phyloP scores from a whole-genome alignment of 108 stramenopile species.

The Nitzschia sp. region DNA sequence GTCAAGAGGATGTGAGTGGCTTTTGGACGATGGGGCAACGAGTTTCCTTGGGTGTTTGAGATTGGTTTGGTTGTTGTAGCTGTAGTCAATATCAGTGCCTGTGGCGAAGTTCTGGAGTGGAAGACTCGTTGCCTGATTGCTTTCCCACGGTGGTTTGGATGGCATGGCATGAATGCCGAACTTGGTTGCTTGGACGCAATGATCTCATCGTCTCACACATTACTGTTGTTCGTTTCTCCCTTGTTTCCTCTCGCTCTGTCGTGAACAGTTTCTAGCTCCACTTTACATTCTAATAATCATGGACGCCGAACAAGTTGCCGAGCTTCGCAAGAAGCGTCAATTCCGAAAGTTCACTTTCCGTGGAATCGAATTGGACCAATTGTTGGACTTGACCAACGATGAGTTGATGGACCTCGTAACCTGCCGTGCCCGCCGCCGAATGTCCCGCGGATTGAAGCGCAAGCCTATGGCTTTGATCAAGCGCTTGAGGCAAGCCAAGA shows the following conservation, averaged over 20 bases:
- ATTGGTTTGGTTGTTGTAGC: no score
- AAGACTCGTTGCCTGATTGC: no score
- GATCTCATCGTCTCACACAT: not conserved
- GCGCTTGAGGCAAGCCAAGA: conserved; percentile 98
- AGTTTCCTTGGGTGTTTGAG: no score
- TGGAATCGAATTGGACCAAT: conserved; percentile 96
- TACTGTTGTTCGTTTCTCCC: not conserved
- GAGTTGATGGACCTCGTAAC: conserved; percentile 97
- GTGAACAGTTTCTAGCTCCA: not conserved
- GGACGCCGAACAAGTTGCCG: conserved; percentile 96
- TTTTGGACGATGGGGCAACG: no score
- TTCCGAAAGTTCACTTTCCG: conserved; percentile 99
- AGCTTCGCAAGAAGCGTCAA: conserved; percentile 99
- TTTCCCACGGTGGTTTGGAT: no score
- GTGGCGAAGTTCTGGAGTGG: no score
- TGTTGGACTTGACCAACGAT: conserved; percentile 97
- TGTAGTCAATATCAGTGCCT: no score
- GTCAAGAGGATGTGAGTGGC: no score
- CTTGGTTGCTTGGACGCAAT: not conserved
- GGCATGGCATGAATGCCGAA: not conserved
- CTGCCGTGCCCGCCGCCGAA: conserved; percentile 95
- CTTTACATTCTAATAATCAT: conserved; percentile 42
- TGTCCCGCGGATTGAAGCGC: conserved; percentile 97
- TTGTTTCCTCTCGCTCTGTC: not conserved
- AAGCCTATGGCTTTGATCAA: conserved; percentile 99